Base-by-base conservation (phyloP, 331 rosid genomes). In the Stylosanthes scabra region DNA sequence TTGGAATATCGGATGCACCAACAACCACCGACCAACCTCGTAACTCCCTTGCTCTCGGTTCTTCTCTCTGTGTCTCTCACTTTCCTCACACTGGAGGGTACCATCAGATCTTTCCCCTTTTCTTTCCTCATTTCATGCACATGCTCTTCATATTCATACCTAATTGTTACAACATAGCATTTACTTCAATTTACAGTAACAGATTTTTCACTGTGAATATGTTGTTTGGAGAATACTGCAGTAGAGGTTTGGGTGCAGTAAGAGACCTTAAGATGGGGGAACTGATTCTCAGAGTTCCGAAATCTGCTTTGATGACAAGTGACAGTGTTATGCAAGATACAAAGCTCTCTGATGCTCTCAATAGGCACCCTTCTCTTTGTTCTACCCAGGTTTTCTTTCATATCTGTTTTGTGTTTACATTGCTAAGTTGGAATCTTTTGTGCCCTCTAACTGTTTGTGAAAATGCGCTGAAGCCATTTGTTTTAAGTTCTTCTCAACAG, bases 1-100 rank as follows among this genome's bases (percentile, higher is more conserved):
- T 83, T 70, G 96, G 96, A 83, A 79, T 93, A 31, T 80, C 94
- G 59, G 97, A 91, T 42, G 76, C 89, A 29, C 3, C 34, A 8
- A 9, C 77, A 11, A 7, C 1, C 59, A 37, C 68, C 47, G 4
- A 60, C 20, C 78, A 11, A 16, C 57, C 57, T 51, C 82, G 65
- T 12, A 49, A 56, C 49, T 63, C 70, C 14, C 40, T 0, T 78
- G 74, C 90, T 71, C 64, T 93, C 81, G 97, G 86, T 28, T 85
- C 76, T 68, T 91, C 97, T 78, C 86, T 93, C 2, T 68, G 56
- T 71, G 84, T 93, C 71, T 82, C 93, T 66, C 59, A 75, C 77
- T 93, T 90, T 71, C 96, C 93, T 72, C 78, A 73, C 47, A 83
- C 97, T 10, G 98, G 98, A 83, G 98, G 98, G 97, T 90, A 87